Conservation (phyloP, 805 yeast species). For the Martiniozyma abietophila region DNA sequence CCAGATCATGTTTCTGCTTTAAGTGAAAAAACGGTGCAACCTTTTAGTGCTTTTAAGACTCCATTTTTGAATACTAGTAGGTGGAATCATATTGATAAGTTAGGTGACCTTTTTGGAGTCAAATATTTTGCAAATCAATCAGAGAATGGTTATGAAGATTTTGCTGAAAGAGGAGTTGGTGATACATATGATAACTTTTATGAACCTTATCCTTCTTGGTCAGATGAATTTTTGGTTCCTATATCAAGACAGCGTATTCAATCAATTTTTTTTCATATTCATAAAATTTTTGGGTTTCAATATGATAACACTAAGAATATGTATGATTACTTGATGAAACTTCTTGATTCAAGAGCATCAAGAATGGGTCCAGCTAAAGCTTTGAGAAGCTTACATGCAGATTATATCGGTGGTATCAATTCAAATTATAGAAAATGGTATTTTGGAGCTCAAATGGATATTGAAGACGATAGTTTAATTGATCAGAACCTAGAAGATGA, state of each 20-base stretch:
- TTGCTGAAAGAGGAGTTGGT: conserved; percentile 27
- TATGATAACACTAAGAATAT: conserved; percentile 54
- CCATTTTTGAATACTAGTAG: conserved; percentile 34
- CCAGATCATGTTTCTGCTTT: conserved; percentile 15
- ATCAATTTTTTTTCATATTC: conserved; percentile 41
- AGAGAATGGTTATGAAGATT: conserved; percentile 24
- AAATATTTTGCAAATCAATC: conserved; percentile 22
- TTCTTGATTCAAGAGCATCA: conserved; percentile 61
- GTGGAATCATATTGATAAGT: conserved; percentile 33
- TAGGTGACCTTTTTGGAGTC: conserved; percentile 27
- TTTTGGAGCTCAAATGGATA: conserved; percentile 62
- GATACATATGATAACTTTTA: conserved; percentile 35
- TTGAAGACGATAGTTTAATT: conserved; percentile 25
- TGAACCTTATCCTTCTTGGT: conserved; percentile 52
- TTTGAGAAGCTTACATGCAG: conserved; percentile 54
- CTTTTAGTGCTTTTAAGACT: conserved; percentile 36
- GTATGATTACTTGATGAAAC: conserved; percentile 53
- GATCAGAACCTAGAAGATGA: conserved; percentile 32
- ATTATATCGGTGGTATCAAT: conserved; percentile 63
- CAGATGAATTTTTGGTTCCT: conserved; percentile 32
- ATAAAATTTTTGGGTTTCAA: conserved; percentile 59
- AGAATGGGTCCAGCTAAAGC: conserved; percentile 51
- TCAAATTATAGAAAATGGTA: conserved; percentile 71
- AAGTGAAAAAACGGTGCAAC: conserved; percentile 23
- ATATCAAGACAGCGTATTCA: conserved; percentile 47